Evolutionary conservation across 2,329 filamentous ascomycete genomes (phyloP), one percentile per base, ranked within the genome.

Genomic region (Tolypocladium amazonense): DNA sequence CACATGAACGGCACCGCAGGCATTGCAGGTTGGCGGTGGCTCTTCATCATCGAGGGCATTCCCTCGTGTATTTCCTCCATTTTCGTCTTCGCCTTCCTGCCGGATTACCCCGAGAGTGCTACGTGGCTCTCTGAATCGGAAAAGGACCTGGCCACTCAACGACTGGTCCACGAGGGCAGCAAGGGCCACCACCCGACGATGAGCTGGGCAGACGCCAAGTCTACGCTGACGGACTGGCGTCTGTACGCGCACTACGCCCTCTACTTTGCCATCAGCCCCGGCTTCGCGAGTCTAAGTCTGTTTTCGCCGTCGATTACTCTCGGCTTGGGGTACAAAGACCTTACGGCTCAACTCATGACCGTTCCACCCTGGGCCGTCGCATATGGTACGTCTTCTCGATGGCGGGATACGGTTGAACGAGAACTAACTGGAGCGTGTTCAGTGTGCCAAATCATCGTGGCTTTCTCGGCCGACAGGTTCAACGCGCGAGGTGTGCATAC

Each of bases 1-100:
- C 85, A 87, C 66, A 88, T 92, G 83, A 85, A 90, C 64, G 80
- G 82, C 8, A 71, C 81, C 1, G 72, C 75, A 0, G 87, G 87
- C 2, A 76, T 86, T 27, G 76, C 80, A 3, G 88, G 84, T 12
- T 92, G 88, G 89, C 78, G 88, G 33, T 92, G 78, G 82, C 78
- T 84, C 37, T 84, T 84, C 65, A 79, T 86, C 61, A 74, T 87
- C 41, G 83, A 87, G 71, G 88, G 88, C 7, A 76, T 89, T 9
- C 80, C 81, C 0, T 90, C 88, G 0, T 78, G 88, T 8, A 15
- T 89, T 0, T 88, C 71, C 12, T 87, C 86, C 4, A 67, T 88
- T 23, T 70, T 79, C 1, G 84, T 82, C 20, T 87, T 85, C 72
- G 88, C 86, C 80, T 80, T 87, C 70, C 75, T 92, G 14, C 85